Percentiles rank a stretch among this genome's conserved stretches.
Conservation (phyloP, 2,329 filamentous ascomycete genomes). For the Colletotrichum brevisporum region DNA sequence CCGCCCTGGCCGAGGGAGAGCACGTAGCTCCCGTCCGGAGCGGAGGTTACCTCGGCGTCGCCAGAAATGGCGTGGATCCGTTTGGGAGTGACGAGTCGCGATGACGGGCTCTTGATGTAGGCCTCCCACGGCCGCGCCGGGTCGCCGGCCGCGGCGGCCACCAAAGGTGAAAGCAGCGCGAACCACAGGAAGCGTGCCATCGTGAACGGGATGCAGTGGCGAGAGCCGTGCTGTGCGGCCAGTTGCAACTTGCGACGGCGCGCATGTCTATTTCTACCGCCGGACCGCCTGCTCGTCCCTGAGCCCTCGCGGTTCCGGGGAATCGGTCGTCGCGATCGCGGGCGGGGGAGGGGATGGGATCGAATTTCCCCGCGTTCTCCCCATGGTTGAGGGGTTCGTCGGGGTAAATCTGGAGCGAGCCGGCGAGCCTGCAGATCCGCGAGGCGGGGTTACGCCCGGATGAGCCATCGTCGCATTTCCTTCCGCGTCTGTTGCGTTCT, state of each 20-base stretch:
- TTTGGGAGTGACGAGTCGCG: constrained; percentile 32
- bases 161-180: background rate
- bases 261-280: constrained; percentile 17
- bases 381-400: constrained; percentile 27
- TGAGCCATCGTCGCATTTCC: constrained; percentile 13
- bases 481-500: constrained; percentile 6
- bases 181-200: constrained; percentile 25
- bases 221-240: background rate
- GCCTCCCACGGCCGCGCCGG: constrained; percentile 29
- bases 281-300: background rate
- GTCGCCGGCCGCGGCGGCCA: constrained; percentile 18
- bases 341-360: constrained; percentile 3
- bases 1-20: constrained; percentile 19
- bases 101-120: constrained; percentile 31
- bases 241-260: background rate
- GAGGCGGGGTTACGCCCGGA: constrained; percentile 18
- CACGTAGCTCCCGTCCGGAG: constrained; percentile 20
- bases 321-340: background rate
- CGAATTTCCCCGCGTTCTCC: constrained; percentile 28
- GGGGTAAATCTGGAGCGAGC: constrained; percentile 39
- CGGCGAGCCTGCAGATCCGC: constrained; percentile 17
- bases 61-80: constrained; percentile 32
- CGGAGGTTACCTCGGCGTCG: constrained; percentile 17
- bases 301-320: background rate
- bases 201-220: background rate